Evolutionary conservation across 805 yeast genomes (phyloP).

Genomic region (Cyberlindnera americana): DNA sequence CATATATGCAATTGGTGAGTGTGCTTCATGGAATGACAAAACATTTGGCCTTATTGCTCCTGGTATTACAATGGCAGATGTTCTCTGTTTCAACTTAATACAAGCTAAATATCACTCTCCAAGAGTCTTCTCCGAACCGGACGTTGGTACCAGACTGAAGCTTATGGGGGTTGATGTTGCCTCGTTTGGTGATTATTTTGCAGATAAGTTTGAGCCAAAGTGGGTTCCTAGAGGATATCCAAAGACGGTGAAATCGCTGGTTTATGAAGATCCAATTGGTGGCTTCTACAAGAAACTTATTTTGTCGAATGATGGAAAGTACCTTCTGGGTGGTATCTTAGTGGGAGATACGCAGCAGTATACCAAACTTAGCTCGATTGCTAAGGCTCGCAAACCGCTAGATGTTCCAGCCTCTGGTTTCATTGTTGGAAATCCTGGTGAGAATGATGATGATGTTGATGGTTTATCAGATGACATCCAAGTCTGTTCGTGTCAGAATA

Average conservation of each 20-base stretch:
- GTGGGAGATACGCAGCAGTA: conserved; percentile 34
- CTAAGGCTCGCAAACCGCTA: conserved; percentile 29
- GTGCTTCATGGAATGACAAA: conserved; percentile 35
- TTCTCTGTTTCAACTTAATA: conserved; percentile 33
- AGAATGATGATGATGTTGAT: conserved; percentile 29
- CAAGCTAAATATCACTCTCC: conserved; percentile 32
- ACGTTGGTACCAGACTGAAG: conserved; percentile 34
- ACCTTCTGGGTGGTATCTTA: conserved; percentile 35
- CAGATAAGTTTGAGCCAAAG: conserved; percentile 33
- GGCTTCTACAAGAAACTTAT: conserved; percentile 33
- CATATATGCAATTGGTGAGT: conserved; percentile 35
- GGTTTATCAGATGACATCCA: conserved; percentile 33
- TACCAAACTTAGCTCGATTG: conserved; percentile 31
- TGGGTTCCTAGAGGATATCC: conserved; percentile 31
- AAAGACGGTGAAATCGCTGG: conserved; percentile 26
- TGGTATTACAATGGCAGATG: conserved; percentile 38
- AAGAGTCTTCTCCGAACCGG: conserved; percentile 32
- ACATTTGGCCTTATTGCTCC: conserved; percentile 38
- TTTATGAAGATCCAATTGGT: conserved; percentile 34
- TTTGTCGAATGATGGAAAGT: conserved; percentile 33
- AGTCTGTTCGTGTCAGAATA: conserved; percentile 36
- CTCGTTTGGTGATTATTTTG: conserved; percentile 37
- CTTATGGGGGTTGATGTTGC: conserved; percentile 39
- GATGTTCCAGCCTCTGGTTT: conserved; percentile 31
- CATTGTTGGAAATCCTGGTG: conserved; percentile 27